A percentile compares a stretch with the other conserved stretches of the same genome.
phyloP scores from a whole-genome alignment of 2,329 filamentous ascomycete genomes.

The Microdochium trichocladiopsis region DNA sequence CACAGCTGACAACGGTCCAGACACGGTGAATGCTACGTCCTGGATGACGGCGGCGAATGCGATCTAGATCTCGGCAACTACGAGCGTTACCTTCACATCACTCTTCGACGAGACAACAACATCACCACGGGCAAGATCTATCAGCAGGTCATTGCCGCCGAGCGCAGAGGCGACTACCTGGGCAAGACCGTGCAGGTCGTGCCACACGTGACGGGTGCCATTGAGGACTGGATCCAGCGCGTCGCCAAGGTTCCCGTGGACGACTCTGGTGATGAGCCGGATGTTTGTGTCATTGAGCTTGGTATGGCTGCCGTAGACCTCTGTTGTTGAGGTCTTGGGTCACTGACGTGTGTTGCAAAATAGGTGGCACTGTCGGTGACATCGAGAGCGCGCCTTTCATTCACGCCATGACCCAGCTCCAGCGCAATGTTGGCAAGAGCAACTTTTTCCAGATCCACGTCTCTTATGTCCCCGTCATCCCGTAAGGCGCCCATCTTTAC shows the following conservation, averaged over 20 bases:
- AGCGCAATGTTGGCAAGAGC: conserved; percentile 61
- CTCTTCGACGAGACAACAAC: conserved; percentile 80
- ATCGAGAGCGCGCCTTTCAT: conserved; percentile 86
- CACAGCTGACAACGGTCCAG: conserved; percentile 25
- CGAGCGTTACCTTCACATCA: conserved; percentile 68
- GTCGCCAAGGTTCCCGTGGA: conserved; percentile 84
- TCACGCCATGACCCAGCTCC: conserved; percentile 75
- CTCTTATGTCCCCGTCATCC: conserved; percentile 68
- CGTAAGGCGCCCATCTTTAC: conserved; percentile 9
- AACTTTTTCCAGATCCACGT: conserved; percentile 90
- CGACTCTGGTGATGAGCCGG: conserved; percentile 72
- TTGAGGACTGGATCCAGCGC: conserved; percentile 86
- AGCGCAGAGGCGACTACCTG: conserved; percentile 66
- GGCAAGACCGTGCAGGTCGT: conserved; percentile 88
- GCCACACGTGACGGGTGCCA: conserved; percentile 84
- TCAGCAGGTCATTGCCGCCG: conserved; percentile 70
- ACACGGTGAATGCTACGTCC: conserved; percentile 85
- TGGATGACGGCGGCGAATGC: conserved; percentile 65
- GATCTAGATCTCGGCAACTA: conserved; percentile 53
- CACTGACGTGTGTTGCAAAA: conserved; percentile 1
- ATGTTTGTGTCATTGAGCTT: conserved; percentile 79
- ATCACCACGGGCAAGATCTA: conserved; percentile 98
- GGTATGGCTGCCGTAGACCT: background rate
- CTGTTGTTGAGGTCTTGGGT: background rate
- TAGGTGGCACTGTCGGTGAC: conserved; percentile 46